These are phyloP conservation scores for Kurtzmaniella quercitrusa DNA, from an alignment of 1,139 yeast genomes.

Conservation along the genomic window DNA sequence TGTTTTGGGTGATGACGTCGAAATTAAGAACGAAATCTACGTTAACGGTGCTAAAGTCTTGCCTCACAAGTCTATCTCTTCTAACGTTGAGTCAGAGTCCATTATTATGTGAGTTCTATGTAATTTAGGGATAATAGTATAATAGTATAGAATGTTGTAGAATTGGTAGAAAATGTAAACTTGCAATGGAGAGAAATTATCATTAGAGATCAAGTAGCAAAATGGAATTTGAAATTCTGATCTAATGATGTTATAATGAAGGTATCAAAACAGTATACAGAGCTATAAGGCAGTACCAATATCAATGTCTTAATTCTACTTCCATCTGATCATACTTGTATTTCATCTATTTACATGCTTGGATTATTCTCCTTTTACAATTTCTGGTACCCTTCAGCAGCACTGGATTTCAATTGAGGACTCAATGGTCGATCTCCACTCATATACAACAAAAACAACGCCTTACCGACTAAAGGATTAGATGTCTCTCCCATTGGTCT, in stretches of 20 bases:
- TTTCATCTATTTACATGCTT: too few relatives aligned
- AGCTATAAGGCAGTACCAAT: too few relatives aligned
- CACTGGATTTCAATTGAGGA: slow-evolving; percentile 32
- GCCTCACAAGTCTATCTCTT: slow-evolving; percentile 96
- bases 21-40: slow-evolving; percentile 96
- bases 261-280: too few relatives aligned
- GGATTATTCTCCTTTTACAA: too few relatives aligned
- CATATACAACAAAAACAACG: slow-evolving; percentile 57
- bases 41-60: slow-evolving; percentile 98
- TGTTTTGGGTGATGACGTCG: slow-evolving; percentile 98
- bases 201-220: too few relatives aligned
- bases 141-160: slow-evolving; percentile 2
- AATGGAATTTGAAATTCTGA: too few relatives aligned
- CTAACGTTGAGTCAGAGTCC: slow-evolving; percentile 95
- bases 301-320: too few relatives aligned
- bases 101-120: slow-evolving; percentile 74
- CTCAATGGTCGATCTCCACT: slow-evolving; percentile 60
- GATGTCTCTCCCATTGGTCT: slow-evolving; percentile 44
- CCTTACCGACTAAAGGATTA: slow-evolving; percentile 47
- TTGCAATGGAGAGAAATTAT: too few relatives aligned
- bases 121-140: slow-evolving; percentile 2
- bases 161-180: too few relatives aligned
- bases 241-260: too few relatives aligned
- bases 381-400: slow-evolving; percentile 24
- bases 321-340: too few relatives aligned